Evolutionary conservation across 345 rosid species (phyloP), one percentile per base, ranked within the genome.

Genomic region (Eucalyptus virginea): DNA sequence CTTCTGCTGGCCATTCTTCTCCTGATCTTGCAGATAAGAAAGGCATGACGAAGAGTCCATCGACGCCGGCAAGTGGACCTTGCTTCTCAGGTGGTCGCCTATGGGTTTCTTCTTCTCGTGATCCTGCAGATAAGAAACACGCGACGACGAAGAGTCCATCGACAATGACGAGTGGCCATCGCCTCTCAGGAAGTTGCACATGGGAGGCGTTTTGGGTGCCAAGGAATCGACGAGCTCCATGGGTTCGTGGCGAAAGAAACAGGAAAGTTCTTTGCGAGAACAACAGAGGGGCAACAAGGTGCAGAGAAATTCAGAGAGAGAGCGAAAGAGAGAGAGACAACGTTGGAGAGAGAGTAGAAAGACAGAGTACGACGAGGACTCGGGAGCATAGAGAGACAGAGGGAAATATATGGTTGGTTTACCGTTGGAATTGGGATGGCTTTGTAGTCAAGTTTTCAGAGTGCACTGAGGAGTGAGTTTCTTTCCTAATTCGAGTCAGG

Each of bases 161-260:
- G 4, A 72, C 14, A 4, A 12, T 23, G 26, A 44, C 26, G 13
- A 11, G 26, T 18, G 44, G 81, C 18, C 8, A 11, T 34, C 14
- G 2, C 81, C 81, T 18, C 44, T 34, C 14, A 5, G 44, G 81
- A 10, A 14, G 7, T 10, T 4, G 11, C 80, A 1, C 1, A 67
- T 8, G 19, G 40, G 0, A 0, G 40, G 0, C 11, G 21, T 8
- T 32, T 8, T 32, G 21, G 23, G 80, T 9, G 21, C 19, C 21
- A 16, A 67, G 0, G 0, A 67, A 67, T 67, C 80, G 80, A 67
- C 3, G 40, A n/a, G 40, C 40, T 67, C 34, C 77, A n/a, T 67
- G 77, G 77, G 40, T n/a, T n/a, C 0, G 17, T 67, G 77, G 77
- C 0, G 5, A 18, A 67, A 32, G 40, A n/a, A 32, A 67, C 80